These are phyloP conservation scores for Lactarius hatsudake DNA, from an alignment of 768 basidiomycete species.

Conservation along the genomic window DNA sequence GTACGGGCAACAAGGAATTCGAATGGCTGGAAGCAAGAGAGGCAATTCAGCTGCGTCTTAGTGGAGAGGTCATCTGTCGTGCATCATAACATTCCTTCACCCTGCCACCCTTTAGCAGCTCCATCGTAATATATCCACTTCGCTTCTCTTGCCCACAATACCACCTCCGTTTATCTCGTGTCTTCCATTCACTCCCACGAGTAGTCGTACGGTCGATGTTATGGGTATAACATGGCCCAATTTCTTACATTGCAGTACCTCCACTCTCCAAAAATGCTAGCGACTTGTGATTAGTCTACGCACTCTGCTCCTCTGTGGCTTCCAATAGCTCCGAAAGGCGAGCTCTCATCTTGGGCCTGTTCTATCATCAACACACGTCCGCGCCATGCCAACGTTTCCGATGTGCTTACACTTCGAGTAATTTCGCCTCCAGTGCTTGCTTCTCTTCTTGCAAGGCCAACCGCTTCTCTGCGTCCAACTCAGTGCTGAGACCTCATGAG, in stretches of 20 bases:
- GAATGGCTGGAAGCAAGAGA: conserved; percentile 94
- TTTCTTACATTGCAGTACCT: not conserved
- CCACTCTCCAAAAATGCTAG: not conserved
- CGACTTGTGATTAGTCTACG: not conserved
- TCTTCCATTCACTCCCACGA: not conserved
- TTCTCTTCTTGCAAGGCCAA: conserved; percentile 94
- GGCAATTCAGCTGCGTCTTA: conserved; percentile 70
- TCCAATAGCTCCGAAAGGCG: conserved; percentile 65
- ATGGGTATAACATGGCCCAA: not conserved
- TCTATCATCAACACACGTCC: conserved; percentile 15
- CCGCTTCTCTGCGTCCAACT: conserved; percentile 85
- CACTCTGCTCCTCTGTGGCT: conserved; percentile 27
- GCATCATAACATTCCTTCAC: conserved; percentile 36
- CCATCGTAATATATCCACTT: not conserved
- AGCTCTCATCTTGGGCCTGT: conserved; percentile 77
- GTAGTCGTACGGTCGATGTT: not conserved
- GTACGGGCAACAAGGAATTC: conserved; percentile 64
- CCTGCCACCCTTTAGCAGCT: not conserved
- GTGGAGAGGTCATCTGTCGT: conserved; percentile 87
- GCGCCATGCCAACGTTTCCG: not conserved
- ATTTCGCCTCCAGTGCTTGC: conserved; percentile 77
- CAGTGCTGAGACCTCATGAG: conserved; percentile 52
- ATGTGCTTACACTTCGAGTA: conserved; percentile 76
- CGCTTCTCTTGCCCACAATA: not conserved
- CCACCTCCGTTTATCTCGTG: not conserved